These are phyloP conservation scores for Albugo laibachii DNA, from an alignment of 352 stramenopile genomes.

Conservation along the genomic window DNA sequence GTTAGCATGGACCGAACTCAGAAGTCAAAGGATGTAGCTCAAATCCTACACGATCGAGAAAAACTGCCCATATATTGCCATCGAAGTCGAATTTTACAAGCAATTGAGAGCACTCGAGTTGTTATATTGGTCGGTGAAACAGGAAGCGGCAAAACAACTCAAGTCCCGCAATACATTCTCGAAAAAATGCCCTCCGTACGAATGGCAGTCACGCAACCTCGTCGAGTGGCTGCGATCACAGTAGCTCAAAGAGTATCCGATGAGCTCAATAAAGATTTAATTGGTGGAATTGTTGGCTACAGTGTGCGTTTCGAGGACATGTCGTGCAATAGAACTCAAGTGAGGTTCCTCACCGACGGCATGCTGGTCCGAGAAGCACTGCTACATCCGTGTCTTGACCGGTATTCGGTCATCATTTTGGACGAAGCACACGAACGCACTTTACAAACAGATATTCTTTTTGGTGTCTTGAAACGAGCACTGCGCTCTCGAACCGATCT, in stretches of 20 bases:
- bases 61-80: conserved; percentile 56
- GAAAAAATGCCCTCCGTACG: conserved; percentile 20
- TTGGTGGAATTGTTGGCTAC: conserved; percentile 77
- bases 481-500: conserved; percentile 67
- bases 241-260: conserved; percentile 65
- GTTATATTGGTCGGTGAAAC: conserved; percentile 81
- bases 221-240: conserved; percentile 63
- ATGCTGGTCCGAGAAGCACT: conserved; percentile 83
- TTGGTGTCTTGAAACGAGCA: conserved; percentile 72
- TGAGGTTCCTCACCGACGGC: conserved; percentile 89
- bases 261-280: conserved; percentile 21
- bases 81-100: conserved; percentile 42
- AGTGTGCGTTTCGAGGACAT: conserved; percentile 90
- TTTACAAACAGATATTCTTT: conserved; percentile 81
- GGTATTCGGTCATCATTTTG: conserved; percentile 68
- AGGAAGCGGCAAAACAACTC: conserved; percentile 81
- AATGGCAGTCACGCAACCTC: conserved; percentile 67
- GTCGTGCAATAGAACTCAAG: conserved; percentile 58
- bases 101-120: conserved; percentile 39
- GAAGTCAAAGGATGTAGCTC: too few species aligned
- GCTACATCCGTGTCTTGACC: conserved; percentile 41
- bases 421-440: conserved; percentile 80
- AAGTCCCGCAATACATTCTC: conserved; percentile 77
- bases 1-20: too few species aligned
- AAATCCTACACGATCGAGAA: conserved; percentile 10